phyloP scores from a whole-genome alignment of 2,329 filamentous ascomycete species.

The Trichoderma brevicompactum region DNA sequence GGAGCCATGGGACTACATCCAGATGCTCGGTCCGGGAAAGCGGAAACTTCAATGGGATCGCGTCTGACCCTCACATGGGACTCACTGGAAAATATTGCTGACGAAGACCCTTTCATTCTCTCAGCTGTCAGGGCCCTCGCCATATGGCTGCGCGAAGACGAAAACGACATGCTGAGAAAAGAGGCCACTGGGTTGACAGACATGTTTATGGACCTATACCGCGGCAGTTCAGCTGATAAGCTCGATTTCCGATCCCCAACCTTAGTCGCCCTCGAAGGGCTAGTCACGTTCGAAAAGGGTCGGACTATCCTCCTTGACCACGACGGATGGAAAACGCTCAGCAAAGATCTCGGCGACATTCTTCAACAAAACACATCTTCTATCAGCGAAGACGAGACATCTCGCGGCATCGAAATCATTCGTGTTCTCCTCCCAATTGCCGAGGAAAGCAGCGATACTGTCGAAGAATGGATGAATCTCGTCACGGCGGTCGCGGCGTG shows the following conservation, averaged over 20 bases:
- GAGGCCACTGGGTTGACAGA: conserved; percentile 65
- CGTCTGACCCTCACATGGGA: conserved; percentile 63
- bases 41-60: conserved; percentile 51
- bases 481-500: conserved; percentile 57
- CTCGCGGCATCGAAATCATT: conserved; percentile 60
- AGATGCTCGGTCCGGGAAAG: conserved; percentile 52
- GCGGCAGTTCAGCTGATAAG: conserved; percentile 39
- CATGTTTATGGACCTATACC: conserved; percentile 67
- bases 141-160: conserved; percentile 72
- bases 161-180: conserved; percentile 60
- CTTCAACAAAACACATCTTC: conserved; percentile 42
- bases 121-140: conserved; percentile 62
- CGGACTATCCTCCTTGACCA: conserved; percentile 53
- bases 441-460: conserved; percentile 51
- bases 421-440: conserved; percentile 58
- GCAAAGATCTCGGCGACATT: conserved; percentile 53
- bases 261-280: conserved; percentile 63
- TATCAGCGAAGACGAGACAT: conserved; percentile 40
- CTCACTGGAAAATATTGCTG: conserved; percentile 51
- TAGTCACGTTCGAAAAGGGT: conserved; percentile 55
- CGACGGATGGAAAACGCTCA: conserved; percentile 58
- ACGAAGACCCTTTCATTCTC: conserved; percentile 62
- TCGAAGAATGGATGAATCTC: conserved; percentile 62
- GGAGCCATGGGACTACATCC: conserved; percentile 65
- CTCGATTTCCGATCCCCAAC: conserved; percentile 62